phyloP scores from a whole-genome alignment of 140 eudicot species.

The Flaveria floridana region DNA sequence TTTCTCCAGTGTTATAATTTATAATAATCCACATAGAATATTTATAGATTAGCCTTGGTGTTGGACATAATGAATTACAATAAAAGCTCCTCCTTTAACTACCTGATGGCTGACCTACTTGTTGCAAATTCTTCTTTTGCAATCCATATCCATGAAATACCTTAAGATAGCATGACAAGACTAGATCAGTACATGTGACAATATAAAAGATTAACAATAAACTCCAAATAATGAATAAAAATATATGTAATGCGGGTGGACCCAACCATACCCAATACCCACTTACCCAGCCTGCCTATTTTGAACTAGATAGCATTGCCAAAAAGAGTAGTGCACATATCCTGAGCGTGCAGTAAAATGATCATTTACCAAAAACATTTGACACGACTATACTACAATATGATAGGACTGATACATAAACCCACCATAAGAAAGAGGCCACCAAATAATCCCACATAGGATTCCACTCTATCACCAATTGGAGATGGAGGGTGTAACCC shows the following conservation, averaged over 20 bases:
- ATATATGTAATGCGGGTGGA: not conserved
- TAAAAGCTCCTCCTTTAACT: not conserved
- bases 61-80: slow-evolving; percentile 3
- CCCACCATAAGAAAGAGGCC: not conserved
- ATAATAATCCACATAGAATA: not conserved
- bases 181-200: not conserved
- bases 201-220: not conserved
- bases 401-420: not conserved
- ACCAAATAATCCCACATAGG: not conserved
- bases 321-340: not conserved
- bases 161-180: slow-evolving; percentile 33
- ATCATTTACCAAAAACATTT: not conserved
- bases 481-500: not conserved
- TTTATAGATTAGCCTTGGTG: not conserved
- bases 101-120: slow-evolving; percentile 50
- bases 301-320: not conserved
- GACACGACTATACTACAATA: not conserved
- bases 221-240: not conserved
- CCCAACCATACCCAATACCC: not conserved
- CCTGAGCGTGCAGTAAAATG: not conserved
- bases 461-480: not conserved
- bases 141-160: slow-evolving; percentile 41
- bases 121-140: slow-evolving; percentile 46
- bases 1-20: not conserved
- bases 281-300: not conserved